These are phyloP conservation scores for Saturnispora ahearnii DNA, from an alignment of 805 yeast species.

Conservation along the genomic window DNA sequence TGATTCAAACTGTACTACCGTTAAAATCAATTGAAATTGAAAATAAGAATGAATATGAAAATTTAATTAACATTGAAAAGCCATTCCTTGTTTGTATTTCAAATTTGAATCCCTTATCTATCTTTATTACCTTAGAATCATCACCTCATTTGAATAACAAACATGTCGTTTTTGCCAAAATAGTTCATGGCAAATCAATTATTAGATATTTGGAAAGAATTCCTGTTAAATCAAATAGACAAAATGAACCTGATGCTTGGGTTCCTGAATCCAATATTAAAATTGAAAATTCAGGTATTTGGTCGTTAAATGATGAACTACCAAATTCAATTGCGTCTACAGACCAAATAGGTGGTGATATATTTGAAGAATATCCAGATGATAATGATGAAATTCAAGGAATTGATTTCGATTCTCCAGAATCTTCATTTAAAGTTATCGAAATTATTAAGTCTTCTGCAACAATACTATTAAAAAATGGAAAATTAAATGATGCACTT, in stretches of 20 bases:
- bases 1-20: conserved; percentile 62
- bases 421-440: conserved; percentile 42
- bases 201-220: conserved; percentile 55
- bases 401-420: conserved; percentile 40
- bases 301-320: conserved; percentile 42
- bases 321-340: conserved; percentile 60
- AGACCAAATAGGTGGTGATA: conserved; percentile 55
- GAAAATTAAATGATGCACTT: conserved; percentile 41
- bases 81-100: conserved; percentile 58
- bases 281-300: conserved; percentile 53
- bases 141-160: conserved; percentile 69
- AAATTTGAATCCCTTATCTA: conserved; percentile 55
- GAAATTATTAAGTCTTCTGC: conserved; percentile 60
- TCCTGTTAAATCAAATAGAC: conserved; percentile 32
- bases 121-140: conserved; percentile 61
- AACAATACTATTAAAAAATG: conserved; percentile 45
- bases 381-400: conserved; percentile 49
- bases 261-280: conserved; percentile 36
- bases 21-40: conserved; percentile 32
- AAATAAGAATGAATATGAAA: conserved; percentile 59
- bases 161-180: conserved; percentile 71
- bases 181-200: conserved; percentile 58
- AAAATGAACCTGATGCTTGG: conserved; percentile 17
- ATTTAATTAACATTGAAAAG: conserved; percentile 34
- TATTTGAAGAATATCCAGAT: conserved; percentile 70